A percentile compares a stretch with the other conserved stretches of the same genome.
phyloP scores from a whole-genome alignment of 169 alveolate genomes.

The Plasmodium vivax region DNA sequence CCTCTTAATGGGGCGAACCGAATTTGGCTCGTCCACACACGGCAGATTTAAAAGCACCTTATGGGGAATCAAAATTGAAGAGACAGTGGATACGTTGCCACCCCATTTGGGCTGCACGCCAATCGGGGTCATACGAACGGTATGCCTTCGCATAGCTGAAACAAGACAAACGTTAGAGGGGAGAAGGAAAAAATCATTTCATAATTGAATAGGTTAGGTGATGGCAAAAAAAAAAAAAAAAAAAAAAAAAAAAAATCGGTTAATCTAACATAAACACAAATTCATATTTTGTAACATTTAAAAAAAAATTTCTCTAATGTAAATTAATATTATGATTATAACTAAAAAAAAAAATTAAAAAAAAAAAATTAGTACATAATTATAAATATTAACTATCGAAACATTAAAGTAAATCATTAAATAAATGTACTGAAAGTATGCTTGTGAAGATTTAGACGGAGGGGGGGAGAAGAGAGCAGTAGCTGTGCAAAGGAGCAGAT shows the following conservation, averaged over 20 bases:
- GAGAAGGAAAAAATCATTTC: not conserved
- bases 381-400: slow-evolving; percentile 22
- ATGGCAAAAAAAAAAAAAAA: slow-evolving; percentile 4
- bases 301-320: slow-evolving; percentile 28
- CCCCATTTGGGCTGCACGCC: not conserved
- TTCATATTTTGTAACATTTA: slow-evolving; percentile 21
- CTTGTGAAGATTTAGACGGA: not conserved
- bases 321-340: slow-evolving; percentile 18
- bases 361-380: slow-evolving; percentile 28
- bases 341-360: not conserved
- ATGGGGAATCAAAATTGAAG: not conserved
- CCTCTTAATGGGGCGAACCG: not conserved
- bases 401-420: slow-evolving; percentile 24
- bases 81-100: not conserved
- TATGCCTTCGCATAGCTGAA: not conserved
- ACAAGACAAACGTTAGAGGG: not conserved
- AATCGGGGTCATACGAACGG: not conserved
- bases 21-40: not conserved
- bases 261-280: slow-evolving; percentile 27
- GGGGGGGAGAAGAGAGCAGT: not conserved
- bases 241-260: slow-evolving; percentile 4
- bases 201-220: not conserved
- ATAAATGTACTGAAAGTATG: slow-evolving; percentile 42
- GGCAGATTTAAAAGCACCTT: not conserved
- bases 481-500: not conserved